These are phyloP conservation scores for Exophiala alcalophila DNA, from an alignment of 2,329 filamentous ascomycete genomes.

Conservation along the genomic window DNA sequence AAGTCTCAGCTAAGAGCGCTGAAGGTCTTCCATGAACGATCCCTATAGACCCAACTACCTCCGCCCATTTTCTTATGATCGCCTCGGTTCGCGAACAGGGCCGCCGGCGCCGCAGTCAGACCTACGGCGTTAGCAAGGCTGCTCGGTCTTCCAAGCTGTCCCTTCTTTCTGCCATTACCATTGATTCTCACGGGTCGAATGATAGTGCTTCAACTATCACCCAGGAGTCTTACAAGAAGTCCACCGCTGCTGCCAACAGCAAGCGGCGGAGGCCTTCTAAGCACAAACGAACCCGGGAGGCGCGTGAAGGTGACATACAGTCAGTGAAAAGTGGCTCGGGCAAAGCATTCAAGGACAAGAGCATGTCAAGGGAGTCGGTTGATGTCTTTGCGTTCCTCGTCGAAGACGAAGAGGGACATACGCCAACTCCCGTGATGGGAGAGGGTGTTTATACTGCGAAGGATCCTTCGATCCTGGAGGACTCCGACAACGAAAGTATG, in stretches of 20 bases:
- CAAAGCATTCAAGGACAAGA: conserved; percentile 13
- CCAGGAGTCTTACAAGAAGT: conserved; percentile 29
- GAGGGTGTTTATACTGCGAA: conserved; percentile 2
- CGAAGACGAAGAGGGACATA: conserved; percentile 17
- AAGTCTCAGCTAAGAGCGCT: too few species aligned
- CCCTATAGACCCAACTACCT: conserved; percentile 3
- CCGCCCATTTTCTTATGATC: conserved; percentile 21
- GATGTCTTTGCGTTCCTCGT: conserved; percentile 29
- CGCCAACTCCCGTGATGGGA: conserved; percentile 4
- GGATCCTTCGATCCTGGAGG: conserved; percentile 12
- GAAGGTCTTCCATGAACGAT: conserved; percentile 7
- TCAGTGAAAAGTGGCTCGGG: conserved; percentile 1
- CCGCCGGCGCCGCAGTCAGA: conserved; percentile 26
- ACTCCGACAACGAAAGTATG: conserved; percentile 25
- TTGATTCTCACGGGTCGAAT: conserved; percentile 27
- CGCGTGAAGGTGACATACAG: conserved; percentile 6
- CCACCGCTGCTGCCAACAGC: conserved; percentile 13
- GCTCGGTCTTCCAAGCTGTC: conserved; percentile 30
- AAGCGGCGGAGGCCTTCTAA: conserved; percentile 18
- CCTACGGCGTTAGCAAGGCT: conserved; percentile 25
- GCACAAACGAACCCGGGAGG: conserved; percentile 10
- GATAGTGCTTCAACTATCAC: conserved; percentile 28
- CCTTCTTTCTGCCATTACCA: conserved; percentile 29
- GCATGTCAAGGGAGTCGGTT: conserved; percentile 23
- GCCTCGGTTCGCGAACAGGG: conserved; percentile 26